phyloP scores from a whole-genome alignment of 1,284 basidiomycete species.

The Gymnopus androsaceus region DNA sequence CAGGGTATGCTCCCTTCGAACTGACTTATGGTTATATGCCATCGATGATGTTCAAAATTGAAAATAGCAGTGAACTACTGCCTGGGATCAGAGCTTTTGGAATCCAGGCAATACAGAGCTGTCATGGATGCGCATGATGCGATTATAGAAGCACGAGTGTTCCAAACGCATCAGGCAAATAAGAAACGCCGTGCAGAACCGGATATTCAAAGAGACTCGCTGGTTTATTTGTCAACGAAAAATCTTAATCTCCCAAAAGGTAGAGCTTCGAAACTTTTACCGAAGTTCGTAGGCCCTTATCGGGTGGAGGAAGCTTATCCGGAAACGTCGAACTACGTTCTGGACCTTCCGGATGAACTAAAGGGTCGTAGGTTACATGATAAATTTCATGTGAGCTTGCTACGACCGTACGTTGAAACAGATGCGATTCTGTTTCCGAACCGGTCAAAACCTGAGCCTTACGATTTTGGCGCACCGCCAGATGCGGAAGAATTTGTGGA shows the following conservation, averaged over 20 bases:
- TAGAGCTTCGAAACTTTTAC: constrained; percentile 19
- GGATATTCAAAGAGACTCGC: constrained; percentile 14
- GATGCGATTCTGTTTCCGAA: neutral
- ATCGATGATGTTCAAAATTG: neutral
- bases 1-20: constrained; percentile 39
- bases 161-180: constrained; percentile 31
- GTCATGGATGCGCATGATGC: constrained; percentile 31
- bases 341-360: constrained; percentile 22
- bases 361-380: constrained; percentile 16
- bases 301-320: constrained; percentile 14
- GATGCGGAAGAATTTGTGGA: constrained; percentile 12
- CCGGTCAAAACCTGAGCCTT: neutral
- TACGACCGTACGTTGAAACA: constrained; percentile 3
- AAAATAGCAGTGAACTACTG: neutral
- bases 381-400: constrained; percentile 5
- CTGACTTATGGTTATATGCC: constrained; percentile 30
- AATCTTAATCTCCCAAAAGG: constrained; percentile 25
- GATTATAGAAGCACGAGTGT: constrained; percentile 27
- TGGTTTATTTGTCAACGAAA: constrained; percentile 26
- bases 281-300: constrained; percentile 26
- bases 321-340: constrained; percentile 14
- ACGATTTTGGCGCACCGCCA: constrained; percentile 13
- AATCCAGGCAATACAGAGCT: constrained; percentile 21
- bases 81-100: constrained; percentile 28
- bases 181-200: constrained; percentile 10